Percentiles rank a stretch among this genome's conserved stretches.
Conservation (phyloP, 129 eudicot species). For the Helianthus tuberosus region DNA sequence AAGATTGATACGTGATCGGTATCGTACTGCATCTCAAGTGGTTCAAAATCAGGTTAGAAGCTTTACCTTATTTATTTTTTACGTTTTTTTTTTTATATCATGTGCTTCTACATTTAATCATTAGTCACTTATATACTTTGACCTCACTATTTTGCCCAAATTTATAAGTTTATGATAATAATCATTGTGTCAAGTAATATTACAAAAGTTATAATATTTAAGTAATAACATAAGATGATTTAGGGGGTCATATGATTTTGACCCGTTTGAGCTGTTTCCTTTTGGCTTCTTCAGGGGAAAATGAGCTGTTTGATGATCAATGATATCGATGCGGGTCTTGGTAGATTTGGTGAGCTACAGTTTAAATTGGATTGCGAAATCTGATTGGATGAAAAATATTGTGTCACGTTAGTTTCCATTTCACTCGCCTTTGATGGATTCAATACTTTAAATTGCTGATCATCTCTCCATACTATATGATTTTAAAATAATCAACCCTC, state of each 20-base stretch:
- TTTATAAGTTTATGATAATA: not conserved
- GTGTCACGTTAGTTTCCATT: constrained; percentile 43
- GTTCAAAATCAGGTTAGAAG: constrained; percentile 88
- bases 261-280: not conserved
- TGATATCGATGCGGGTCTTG: constrained; percentile 98
- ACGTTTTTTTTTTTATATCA: not conserved
- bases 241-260: not conserved
- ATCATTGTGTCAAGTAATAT: not conserved
- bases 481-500: constrained; percentile 1
- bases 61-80: constrained; percentile 34
- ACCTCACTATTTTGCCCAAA: not conserved
- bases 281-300: constrained; percentile 73
- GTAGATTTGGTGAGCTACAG: constrained; percentile 91
- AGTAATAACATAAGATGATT: not conserved
- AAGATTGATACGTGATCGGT: constrained; percentile 91
- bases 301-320: constrained; percentile 96
- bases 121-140: not conserved
- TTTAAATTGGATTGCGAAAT: constrained; percentile 40
- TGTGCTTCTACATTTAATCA: not conserved
- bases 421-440: constrained; percentile 20
- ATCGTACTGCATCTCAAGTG: constrained; percentile 98
- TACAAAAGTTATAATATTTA: not conserved
- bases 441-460: constrained; percentile 17
- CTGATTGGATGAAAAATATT: constrained; percentile 39
- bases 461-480: not conserved